These are phyloP conservation scores for Trebouxia sp. DNA, from an alignment of 139 green algal species.

Conservation along the genomic window DNA sequence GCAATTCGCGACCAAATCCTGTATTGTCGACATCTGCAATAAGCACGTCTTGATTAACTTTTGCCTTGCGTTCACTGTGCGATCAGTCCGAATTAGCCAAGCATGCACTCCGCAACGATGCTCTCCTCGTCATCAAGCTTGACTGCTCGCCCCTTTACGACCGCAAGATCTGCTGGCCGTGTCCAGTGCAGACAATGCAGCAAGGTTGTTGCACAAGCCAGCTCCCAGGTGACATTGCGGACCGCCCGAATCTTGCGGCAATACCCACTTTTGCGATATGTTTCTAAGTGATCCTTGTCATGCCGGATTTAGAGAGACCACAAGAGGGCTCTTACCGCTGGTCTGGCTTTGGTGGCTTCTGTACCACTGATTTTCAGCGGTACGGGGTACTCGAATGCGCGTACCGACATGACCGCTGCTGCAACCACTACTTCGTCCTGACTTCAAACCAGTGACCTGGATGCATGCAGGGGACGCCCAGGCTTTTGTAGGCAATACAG, in stretches of 20 bases:
- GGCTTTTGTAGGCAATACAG: slow-evolving; percentile 15
- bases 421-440: too few relatives aligned
- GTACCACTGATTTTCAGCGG: neutral
- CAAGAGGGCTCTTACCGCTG: neutral
- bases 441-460: too few relatives aligned
- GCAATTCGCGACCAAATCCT: too few relatives aligned
- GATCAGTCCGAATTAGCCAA: neutral
- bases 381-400: neutral
- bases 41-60: too few relatives aligned
- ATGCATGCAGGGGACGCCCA: neutral
- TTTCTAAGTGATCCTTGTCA: too few relatives aligned
- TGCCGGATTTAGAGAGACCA: neutral
- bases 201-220: neutral
- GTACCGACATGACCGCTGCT: too few relatives aligned
- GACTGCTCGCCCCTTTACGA: neutral
- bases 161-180: neutral
- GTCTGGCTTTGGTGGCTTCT: neutral
- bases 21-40: too few relatives aligned
- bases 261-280: too few relatives aligned
- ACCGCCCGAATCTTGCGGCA: too few relatives aligned
- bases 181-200: neutral
- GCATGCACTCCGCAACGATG: neutral
- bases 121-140: neutral
- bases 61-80: neutral
- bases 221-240: neutral